Base-by-base conservation (phyloP, 2,329 filamentous ascomycete species). In the Bipolaris bicolor region DNA sequence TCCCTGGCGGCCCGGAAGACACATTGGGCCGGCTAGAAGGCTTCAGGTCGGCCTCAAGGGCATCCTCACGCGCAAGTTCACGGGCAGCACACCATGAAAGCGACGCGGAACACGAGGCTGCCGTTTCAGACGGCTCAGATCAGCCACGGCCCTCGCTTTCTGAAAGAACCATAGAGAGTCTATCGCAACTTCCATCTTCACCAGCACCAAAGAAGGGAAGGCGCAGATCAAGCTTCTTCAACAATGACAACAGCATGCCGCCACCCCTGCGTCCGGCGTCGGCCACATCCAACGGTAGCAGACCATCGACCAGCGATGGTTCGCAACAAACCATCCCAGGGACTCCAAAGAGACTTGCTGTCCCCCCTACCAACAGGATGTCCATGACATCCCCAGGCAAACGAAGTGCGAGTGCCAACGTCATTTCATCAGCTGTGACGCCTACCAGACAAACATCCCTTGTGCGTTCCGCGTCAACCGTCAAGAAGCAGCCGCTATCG, bases 111-210 rank as follows among this genome's bases (percentile, higher is more conserved):
- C 54, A 60, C 15, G 67, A 69, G 6, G 34, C 44, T 44, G 56
- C 55, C 3, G 26, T 61, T 3, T 65, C 68, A 11, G 50, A 56
- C 5, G 58, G 61, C 44, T 44, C 65, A 58, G 50, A 51, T 5
- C 63, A 61, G 41, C 60, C 62, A 10, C 71, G 81, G 11, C 79
- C 79, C 13, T 93, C 91, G 0, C 81, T 97, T 3, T 87, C 90
- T 0, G 93, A 97, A 67, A 83, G 94, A 56, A 96, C 93, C 0
- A 88, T 96, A 40, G 91, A 96, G 73, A 96, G 91, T 0, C 79
- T 97, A 5, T 84, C 92, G 3, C 85, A 87, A 45, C 80, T 97
- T 29, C 90, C 92, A 0, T 87, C 90, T 0, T 95, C 92, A 0
- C 92, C 93, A 3, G 68, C 69, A 4, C 62, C 62, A 18, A 59